Evolutionary conservation across 352 stramenopile species (phyloP).

Genomic region (Pythium monospermum): DNA sequence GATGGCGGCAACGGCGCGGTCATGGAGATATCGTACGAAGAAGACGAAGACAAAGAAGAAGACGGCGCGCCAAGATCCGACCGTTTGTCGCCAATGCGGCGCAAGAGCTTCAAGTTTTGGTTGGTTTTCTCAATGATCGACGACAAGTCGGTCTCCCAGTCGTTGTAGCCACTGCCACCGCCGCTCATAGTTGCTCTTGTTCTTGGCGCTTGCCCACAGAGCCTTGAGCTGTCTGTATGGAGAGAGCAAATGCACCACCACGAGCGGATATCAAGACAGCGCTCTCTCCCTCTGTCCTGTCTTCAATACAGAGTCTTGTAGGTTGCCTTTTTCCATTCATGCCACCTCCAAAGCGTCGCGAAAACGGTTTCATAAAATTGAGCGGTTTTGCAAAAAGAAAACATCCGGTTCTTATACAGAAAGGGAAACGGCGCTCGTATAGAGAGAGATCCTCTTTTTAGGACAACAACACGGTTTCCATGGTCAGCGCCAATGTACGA

Average conservation of each 20-base stretch:
- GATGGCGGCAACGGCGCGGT: constrained; percentile 21
- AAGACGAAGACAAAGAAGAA: constrained; percentile 1
- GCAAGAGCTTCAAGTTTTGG: constrained; percentile 81
- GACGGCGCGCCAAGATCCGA: too few relatives aligned
- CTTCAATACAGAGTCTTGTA: not conserved
- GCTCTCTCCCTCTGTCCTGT: not conserved
- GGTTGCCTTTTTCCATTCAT: too few relatives aligned
- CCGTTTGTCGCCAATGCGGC: constrained; percentile 73
- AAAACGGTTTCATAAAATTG: not conserved
- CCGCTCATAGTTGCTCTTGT: constrained; percentile 51
- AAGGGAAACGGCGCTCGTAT: constrained; percentile 13
- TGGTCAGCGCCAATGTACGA: constrained; percentile 7
- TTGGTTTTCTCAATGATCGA: constrained; percentile 88
- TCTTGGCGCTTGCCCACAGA: too few relatives aligned
- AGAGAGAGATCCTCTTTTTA: constrained; percentile 6
- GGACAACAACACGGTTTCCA: constrained; percentile 4
- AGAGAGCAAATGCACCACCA: too few relatives aligned
- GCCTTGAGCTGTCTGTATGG: too few relatives aligned
- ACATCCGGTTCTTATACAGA: constrained; percentile 9
- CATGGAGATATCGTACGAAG: constrained; percentile 32
- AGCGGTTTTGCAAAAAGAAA: constrained; percentile 2
- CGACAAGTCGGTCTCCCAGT: constrained; percentile 80
- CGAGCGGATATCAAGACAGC: too few relatives aligned
- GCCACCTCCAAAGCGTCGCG: too few relatives aligned
- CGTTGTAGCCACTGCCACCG: constrained; percentile 34